Base-by-base conservation (phyloP, 257 asterid genomes). In the Nicotiana paniculata region DNA sequence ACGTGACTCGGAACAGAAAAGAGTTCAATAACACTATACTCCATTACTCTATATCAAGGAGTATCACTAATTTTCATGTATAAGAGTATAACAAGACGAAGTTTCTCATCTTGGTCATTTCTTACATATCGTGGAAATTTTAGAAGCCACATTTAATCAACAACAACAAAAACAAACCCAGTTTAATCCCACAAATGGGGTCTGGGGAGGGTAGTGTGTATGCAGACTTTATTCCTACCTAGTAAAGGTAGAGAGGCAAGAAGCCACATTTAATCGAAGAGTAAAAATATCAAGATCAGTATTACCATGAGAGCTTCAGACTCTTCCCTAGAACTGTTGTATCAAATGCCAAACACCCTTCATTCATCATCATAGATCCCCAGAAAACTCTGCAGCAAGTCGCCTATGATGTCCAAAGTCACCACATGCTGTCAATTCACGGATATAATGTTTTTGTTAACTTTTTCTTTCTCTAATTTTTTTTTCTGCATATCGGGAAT, bases 361-460 rank as follows among this genome's bases (percentile, higher is more conserved):
- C 78, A 72, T 46, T 72, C 78, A 72, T 43, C 59, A 0, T 46
- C 24, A 43, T 5, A 24, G 59, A 43, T 46, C 78, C 2, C 4
- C 77, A 10, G 78, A 43, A 72, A 33, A 72, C 46, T 43, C 78
- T 72, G 78, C 59, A 72, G 13, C 59, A 43, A 72, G 78, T 72
- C 59, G 13, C 58, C 12, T 72, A 46, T 3, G 46, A 46, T 12
- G 59, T 43, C 21, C 21, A 46, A 5, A 43, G 37, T 72, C 55
- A 69, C 57, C 77, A 68, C 9, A 18, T 18, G 55, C 32, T 8
- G 43, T 2, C 54, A 68, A 68, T 35, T n/a, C 30, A 6, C 2
- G 15, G 61, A 46, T 46, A 6, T 24, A 26, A 24, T 74, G 37
- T 72, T 21, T 12, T 46, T n/a, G 21, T n/a, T 24, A 46, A 21